Evolutionary conservation across 2,329 filamentous ascomycete genomes (phyloP).

Genomic region (Elsinoe fawcettii): DNA sequence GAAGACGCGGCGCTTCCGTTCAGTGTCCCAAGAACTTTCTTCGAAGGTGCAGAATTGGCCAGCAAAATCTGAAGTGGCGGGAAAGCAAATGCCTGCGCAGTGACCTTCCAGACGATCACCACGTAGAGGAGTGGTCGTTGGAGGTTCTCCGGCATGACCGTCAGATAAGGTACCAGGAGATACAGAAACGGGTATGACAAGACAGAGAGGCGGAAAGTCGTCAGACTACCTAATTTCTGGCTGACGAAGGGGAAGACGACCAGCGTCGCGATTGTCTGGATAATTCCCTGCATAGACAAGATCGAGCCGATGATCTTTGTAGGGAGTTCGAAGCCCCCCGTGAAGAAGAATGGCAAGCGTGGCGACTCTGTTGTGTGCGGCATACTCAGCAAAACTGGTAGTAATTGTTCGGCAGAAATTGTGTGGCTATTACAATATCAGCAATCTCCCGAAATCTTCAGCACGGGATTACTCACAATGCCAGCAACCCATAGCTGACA

Average conservation of each 20-base stretch:
- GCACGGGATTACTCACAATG: constrained; percentile 60
- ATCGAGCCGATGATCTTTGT: constrained; percentile 82
- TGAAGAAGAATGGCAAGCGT: constrained; percentile 77
- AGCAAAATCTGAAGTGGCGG: constrained; percentile 84
- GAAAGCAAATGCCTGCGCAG: constrained; percentile 83
- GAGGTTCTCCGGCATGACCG: constrained; percentile 65
- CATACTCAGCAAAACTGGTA: constrained; percentile 85
- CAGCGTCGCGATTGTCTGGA: constrained; percentile 80
- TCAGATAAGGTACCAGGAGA: constrained; percentile 77
- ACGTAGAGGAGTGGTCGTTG: constrained; percentile 69
- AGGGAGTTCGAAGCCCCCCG: constrained; percentile 73
- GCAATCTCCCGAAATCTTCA: not conserved
- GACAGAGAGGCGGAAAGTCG: constrained; percentile 73
- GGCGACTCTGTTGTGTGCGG: constrained; percentile 43
- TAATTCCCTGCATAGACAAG: constrained; percentile 78
- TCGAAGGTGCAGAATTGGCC: constrained; percentile 78
- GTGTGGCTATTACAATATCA: constrained; percentile 60
- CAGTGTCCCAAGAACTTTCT: constrained; percentile 77
- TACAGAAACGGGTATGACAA: constrained; percentile 83
- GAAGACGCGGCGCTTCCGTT: constrained; percentile 89
- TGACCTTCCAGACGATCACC: constrained; percentile 84
- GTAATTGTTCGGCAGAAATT: constrained; percentile 89
- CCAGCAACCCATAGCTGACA: constrained; percentile 80
- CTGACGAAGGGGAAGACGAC: constrained; percentile 75
- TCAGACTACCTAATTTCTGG: constrained; percentile 65